These are phyloP conservation scores for Gaeumannomyces sp. DNA, from an alignment of 2,329 filamentous ascomycete species.

Conservation along the genomic window DNA sequence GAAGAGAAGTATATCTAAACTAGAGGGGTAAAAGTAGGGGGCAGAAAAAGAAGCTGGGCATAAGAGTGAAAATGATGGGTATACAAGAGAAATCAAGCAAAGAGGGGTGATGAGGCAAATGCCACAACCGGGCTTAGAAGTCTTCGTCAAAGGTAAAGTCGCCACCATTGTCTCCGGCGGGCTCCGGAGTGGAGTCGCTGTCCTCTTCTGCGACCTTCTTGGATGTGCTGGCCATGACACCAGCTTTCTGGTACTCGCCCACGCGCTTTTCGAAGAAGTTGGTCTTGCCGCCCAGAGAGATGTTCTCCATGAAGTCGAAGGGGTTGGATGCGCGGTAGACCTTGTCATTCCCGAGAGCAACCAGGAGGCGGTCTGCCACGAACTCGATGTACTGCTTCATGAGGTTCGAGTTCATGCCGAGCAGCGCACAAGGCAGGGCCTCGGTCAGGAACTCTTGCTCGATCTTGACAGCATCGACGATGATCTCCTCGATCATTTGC, in stretches of 20 bases:
- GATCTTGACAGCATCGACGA: slow-evolving; percentile 86
- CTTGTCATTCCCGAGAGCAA: slow-evolving; percentile 91
- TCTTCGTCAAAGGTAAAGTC: slow-evolving; percentile 95
- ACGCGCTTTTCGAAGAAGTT: slow-evolving; percentile 99
- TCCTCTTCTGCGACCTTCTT: slow-evolving; percentile 55
- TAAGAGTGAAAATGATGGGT: background rate
- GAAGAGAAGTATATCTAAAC: background rate
- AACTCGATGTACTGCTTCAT: slow-evolving; percentile 99
- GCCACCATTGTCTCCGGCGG: slow-evolving; percentile 55
- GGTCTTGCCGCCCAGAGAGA: slow-evolving; percentile 97
- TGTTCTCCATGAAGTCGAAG: slow-evolving; percentile 99
- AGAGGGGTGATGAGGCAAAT: background rate
- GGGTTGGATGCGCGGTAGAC: slow-evolving; percentile 89
- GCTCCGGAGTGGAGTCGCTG: slow-evolving; percentile 33
- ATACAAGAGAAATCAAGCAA: background rate
- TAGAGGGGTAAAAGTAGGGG: background rate
- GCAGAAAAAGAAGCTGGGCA: background rate
- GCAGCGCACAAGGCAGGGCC: slow-evolving; percentile 82
- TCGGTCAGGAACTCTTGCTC: slow-evolving; percentile 98
- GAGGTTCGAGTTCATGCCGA: slow-evolving; percentile 93
- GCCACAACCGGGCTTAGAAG: slow-evolving; percentile 58
- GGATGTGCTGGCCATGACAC: slow-evolving; percentile 83
- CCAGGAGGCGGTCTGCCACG: slow-evolving; percentile 88
- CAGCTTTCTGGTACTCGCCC: slow-evolving; percentile 98
- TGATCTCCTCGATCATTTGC: slow-evolving; percentile 76